A percentile compares a stretch with the other conserved stretches of the same genome.
Evolutionary conservation across 805 yeast species (phyloP).

Genomic region (Schwanniomyces vanrijiae): DNA sequence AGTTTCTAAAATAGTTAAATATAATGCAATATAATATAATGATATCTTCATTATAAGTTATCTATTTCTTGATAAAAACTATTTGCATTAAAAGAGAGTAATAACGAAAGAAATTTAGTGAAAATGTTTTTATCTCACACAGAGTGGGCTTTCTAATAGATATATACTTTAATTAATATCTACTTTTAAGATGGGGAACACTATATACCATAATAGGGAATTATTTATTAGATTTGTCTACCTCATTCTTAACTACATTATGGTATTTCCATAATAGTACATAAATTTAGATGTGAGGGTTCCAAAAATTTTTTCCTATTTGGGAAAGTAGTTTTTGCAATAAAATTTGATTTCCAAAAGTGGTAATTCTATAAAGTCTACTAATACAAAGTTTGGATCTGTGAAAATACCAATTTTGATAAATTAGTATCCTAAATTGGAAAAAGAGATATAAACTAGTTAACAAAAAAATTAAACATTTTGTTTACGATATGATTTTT

Average conservation of each 20-base stretch:
- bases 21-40: background rate
- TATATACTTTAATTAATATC: background rate
- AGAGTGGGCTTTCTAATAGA: background rate
- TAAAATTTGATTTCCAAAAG: constrained; percentile 2
- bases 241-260: background rate
- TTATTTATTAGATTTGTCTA: constrained; percentile 1
- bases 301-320: constrained; percentile 2
- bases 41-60: constrained; percentile 1
- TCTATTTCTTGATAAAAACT: background rate
- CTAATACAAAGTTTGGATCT: background rate
- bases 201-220: background rate
- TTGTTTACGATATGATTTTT: background rate
- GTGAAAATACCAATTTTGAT: constrained; percentile 2
- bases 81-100: background rate
- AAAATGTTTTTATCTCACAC: background rate
- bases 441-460: background rate
- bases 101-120: background rate
- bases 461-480: background rate
- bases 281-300: background rate
- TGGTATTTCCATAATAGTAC: background rate
- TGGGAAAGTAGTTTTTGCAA: constrained; percentile 4
- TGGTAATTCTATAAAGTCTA: constrained; percentile 3
- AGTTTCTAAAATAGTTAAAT: background rate
- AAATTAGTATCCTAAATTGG: background rate
- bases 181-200: background rate